A percentile compares a stretch with the other conserved stretches of the same genome.
phyloP scores from a whole-genome alignment of 352 stramenopile species.

The Phytophthora pistaciae region DNA sequence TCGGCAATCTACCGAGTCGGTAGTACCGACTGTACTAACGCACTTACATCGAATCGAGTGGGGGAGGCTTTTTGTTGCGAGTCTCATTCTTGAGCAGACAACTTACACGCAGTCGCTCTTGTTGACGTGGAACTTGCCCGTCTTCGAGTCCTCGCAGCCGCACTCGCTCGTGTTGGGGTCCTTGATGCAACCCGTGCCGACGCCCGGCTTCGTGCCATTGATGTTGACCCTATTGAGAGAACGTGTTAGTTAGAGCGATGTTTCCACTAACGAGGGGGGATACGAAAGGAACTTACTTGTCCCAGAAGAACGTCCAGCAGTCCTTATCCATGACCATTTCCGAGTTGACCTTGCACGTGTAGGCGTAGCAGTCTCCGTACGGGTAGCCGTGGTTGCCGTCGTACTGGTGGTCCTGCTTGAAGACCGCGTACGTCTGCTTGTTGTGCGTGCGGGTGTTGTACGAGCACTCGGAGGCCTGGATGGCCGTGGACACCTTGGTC shows the following conservation, averaged over 20 bases:
- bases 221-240: conserved; percentile 27
- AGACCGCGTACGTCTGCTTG: conserved; percentile 42
- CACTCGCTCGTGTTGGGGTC: conserved; percentile 21
- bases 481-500: conserved; percentile 26
- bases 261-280: no score
- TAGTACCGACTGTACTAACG: not conserved
- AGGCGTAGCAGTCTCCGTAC: conserved; percentile 39
- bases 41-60: conserved; percentile 3
- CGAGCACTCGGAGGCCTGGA: conserved; percentile 46
- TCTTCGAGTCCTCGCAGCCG: conserved; percentile 28
- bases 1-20: no score
- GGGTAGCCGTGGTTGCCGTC: conserved; percentile 39
- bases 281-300: conserved; percentile 17
- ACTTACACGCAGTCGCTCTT: conserved; percentile 25
- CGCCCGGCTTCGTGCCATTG: conserved; percentile 10
- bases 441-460: conserved; percentile 46
- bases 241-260: not conserved
- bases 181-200: conserved; percentile 40
- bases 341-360: conserved; percentile 27
- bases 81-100: no score
- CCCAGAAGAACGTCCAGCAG: conserved; percentile 50
- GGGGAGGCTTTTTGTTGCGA: no score
- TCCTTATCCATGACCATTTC: conserved; percentile 31
- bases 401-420: conserved; percentile 39
- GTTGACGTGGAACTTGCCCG: conserved; percentile 36